These are phyloP conservation scores for Cyclostephanos invisitatus DNA, from an alignment of 108 stramenopile genomes.

Conservation along the genomic window DNA sequence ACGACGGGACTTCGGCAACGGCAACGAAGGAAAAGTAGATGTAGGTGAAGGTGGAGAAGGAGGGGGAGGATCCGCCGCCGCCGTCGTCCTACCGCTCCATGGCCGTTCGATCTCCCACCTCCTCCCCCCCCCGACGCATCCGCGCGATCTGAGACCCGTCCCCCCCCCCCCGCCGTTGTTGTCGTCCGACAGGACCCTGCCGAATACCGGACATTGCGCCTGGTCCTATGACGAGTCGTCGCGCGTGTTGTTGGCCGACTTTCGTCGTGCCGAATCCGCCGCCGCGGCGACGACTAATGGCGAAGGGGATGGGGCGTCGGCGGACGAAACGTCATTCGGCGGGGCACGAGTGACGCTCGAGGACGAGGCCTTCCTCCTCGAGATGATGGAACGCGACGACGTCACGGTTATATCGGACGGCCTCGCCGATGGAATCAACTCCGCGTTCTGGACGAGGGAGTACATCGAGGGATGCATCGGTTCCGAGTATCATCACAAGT, in stretches of 20 bases:
- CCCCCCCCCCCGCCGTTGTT: conserved; percentile 49
- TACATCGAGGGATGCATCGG: conserved; percentile 47
- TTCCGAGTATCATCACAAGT: conserved; percentile 57
- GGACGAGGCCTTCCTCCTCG: conserved; percentile 56
- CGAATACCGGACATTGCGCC: conserved; percentile 47
- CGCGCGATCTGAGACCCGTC: conserved; percentile 36
- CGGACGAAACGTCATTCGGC: not conserved
- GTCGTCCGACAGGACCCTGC: conserved; percentile 12
- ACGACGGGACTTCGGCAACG: not conserved
- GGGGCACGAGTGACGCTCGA: conserved; percentile 9
- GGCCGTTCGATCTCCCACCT: no score
- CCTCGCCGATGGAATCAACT: conserved; percentile 41
- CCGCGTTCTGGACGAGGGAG: conserved; percentile 49
- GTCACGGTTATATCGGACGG: conserved; percentile 69
- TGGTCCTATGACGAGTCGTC: conserved; percentile 63
- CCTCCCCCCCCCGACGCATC: conserved; percentile 8
- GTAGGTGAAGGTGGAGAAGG: not conserved
- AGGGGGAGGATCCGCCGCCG: no score
- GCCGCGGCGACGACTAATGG: not conserved
- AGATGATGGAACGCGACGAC: conserved; percentile 72
- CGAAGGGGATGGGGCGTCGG: no score
- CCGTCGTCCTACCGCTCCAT: no score
- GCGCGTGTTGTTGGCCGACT: conserved; percentile 61
- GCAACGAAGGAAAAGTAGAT: no score
- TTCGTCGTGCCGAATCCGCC: conserved; percentile 19